These are phyloP conservation scores for Rickenella mellea DNA, from an alignment of 768 basidiomycete genomes.

Conservation along the genomic window DNA sequence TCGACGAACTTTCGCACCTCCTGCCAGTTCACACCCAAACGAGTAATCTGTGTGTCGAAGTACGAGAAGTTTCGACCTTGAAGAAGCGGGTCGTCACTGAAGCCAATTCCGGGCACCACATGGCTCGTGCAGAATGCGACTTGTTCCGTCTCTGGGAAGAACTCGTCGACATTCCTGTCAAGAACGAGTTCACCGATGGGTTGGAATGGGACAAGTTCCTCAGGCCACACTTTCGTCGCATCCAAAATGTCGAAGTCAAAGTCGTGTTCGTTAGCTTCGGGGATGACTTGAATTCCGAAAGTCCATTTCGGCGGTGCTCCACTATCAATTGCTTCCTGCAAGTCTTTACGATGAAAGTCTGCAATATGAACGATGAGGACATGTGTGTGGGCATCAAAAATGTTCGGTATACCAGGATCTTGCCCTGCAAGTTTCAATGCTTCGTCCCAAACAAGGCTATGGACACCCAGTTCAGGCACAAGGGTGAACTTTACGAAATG, in stretches of 20 bases:
- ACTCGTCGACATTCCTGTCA: slow-evolving; percentile 58
- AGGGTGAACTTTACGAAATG: slow-evolving; percentile 88
- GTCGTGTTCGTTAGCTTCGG: slow-evolving; percentile 63
- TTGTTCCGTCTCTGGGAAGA: slow-evolving; percentile 83
- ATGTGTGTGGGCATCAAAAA: neutral
- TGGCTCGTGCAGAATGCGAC: slow-evolving; percentile 75
- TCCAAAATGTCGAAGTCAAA: slow-evolving; percentile 87
- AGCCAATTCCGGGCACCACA: slow-evolving; percentile 55
- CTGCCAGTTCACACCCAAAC: slow-evolving; percentile 76
- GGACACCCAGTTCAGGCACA: slow-evolving; percentile 72
- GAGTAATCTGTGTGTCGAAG: slow-evolving; percentile 74
- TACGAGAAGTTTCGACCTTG: slow-evolving; percentile 84
- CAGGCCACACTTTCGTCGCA: slow-evolving; percentile 80
- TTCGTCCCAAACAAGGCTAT: slow-evolving; percentile 85
- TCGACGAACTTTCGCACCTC: slow-evolving; percentile 27
- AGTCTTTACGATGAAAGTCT: slow-evolving; percentile 84
- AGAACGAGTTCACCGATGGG: slow-evolving; percentile 69
- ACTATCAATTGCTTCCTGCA: slow-evolving; percentile 71
- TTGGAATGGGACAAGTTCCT: slow-evolving; percentile 69
- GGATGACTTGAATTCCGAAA: slow-evolving; percentile 65
- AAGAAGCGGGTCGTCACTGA: slow-evolving; percentile 72
- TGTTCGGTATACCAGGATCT: slow-evolving; percentile 51
- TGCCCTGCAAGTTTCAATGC: slow-evolving; percentile 75
- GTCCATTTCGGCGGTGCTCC: slow-evolving; percentile 72
- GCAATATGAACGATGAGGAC: neutral